phyloP scores from a whole-genome alignment of 768 basidiomycete genomes.

The Calocera cornea region DNA sequence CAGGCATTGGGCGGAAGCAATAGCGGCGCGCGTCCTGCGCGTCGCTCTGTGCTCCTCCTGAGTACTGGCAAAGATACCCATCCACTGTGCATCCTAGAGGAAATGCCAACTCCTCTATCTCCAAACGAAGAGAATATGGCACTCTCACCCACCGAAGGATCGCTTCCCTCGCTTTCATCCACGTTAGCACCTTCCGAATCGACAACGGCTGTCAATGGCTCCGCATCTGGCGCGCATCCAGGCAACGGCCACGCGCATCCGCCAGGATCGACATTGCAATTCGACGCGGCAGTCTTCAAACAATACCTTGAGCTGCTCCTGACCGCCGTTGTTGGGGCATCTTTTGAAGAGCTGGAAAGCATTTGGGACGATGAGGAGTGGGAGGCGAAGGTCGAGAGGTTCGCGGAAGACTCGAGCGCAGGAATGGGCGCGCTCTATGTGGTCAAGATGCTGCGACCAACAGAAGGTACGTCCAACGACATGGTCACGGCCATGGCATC shows the following conservation, averaged over 20 bases:
- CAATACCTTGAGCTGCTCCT: conserved; percentile 57
- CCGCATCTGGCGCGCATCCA: neutral
- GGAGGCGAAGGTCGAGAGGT: conserved; percentile 58
- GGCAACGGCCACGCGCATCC: neutral
- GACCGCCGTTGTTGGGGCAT: conserved; percentile 70
- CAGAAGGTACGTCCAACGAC: conserved; percentile 43
- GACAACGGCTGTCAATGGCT: neutral
- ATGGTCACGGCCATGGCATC: neutral
- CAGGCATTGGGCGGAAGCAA: conserved; percentile 2
- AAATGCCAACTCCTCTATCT: neutral
- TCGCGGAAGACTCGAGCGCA: conserved; percentile 42
- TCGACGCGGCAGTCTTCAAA: conserved; percentile 58
- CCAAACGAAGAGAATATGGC: neutral
- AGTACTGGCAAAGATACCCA: neutral
- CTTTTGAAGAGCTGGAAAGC: conserved; percentile 46
- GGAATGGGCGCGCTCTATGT: conserved; percentile 68
- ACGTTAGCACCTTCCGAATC: neutral
- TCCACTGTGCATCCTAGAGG: neutral
- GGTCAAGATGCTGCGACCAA: conserved; percentile 61
- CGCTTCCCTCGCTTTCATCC: neutral
- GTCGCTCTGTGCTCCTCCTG: neutral
- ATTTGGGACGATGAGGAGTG: conserved; percentile 61
- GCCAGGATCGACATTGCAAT: conserved; percentile 19
- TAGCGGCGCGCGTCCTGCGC: neutral
- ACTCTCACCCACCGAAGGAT: neutral